Evolutionary conservation across 148 eudicot genomes (phyloP), one percentile per base, ranked within the genome.

Genomic region (Vaccinium darrowii): DNA sequence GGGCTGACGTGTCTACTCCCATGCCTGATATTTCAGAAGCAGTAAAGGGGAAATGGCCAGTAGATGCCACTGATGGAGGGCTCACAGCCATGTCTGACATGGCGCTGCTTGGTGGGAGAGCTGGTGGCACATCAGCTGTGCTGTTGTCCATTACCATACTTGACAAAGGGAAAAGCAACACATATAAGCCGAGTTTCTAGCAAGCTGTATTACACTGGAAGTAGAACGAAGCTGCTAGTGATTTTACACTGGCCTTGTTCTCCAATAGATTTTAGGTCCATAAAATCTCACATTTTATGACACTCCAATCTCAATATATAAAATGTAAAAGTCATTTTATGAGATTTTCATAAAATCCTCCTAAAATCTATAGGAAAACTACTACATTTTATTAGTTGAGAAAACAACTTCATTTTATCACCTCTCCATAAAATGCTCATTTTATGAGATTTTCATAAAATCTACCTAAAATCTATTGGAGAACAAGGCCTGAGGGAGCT

Each of bases 51-150:
- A 95, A 97, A 90, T 94, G 99, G 8, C 96, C 98, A 76, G 93
- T 92, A 50, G 98, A 95, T 62, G 99, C 96, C 84, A 93, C 98
- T 82, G 98, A 95, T 43, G 98, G 92, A 27, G 99, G 99, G 89
- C 98, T 97, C 56, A 95, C 90, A 16, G 95, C 93, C 93, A 95
- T 91, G 36, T 95, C 98, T 80, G 96, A 91, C 92, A 97, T 92
- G 78, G 91, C 95, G 82, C 88, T 91, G 84, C 80, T 90, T 33
- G 92, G 95, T 33, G 98, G 93, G 86, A 92, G 86, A 82, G 83
- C 90, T 8, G 96, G 93, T 30, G 92, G 87, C 25, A 90, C 87
- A 82, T 91, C 95, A 36, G 90, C 90, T 36, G 92, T 85, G 84
- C 89, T 91, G 87, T 63, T 91, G 81, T 90, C 96, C 85, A 94